A percentile compares a stretch with the other conserved stretches of the same genome.
Conservation (phyloP, 2,329 filamentous ascomycete species). For the Fusarium cicatricum region DNA sequence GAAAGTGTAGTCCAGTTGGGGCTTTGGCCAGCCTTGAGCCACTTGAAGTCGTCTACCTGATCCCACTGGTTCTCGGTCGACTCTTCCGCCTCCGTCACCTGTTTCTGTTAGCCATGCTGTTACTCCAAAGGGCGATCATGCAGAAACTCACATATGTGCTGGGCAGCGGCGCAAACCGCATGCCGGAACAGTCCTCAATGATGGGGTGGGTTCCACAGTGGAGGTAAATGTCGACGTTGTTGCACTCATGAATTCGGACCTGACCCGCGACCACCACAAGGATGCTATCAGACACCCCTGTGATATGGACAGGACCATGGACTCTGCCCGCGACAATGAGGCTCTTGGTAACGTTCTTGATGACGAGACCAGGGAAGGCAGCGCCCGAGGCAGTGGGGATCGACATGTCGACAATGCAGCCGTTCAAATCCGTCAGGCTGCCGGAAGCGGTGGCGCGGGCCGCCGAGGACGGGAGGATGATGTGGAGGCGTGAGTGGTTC, state of each 20-base stretch:
- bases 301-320: constrained; percentile 83
- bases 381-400: constrained; percentile 63
- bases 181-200: constrained; percentile 83
- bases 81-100: constrained; percentile 44
- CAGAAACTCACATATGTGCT: constrained; percentile 68
- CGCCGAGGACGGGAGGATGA: constrained; percentile 77
- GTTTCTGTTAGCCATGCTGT: constrained; percentile 10
- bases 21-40: constrained; percentile 85
- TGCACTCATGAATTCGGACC: constrained; percentile 90
- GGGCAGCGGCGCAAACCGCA: constrained; percentile 83
- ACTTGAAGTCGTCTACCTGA: constrained; percentile 96
- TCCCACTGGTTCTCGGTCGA: constrained; percentile 76
- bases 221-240: constrained; percentile 83
- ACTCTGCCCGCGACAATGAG: constrained; percentile 83
- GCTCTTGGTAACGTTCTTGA: constrained; percentile 75
- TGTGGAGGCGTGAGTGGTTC: constrained; percentile 73
- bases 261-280: constrained; percentile 84
- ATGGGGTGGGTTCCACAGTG: constrained; percentile 85
- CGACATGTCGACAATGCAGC: constrained; percentile 84
- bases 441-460: constrained; percentile 77
- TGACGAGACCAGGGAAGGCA: constrained; percentile 72
- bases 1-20: constrained; percentile 85
- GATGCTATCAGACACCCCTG: constrained; percentile 74
- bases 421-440: constrained; percentile 72
- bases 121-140: background rate